phyloP scores from a whole-genome alignment of 345 rosid species.

The Eucalyptus cladocalyx region DNA sequence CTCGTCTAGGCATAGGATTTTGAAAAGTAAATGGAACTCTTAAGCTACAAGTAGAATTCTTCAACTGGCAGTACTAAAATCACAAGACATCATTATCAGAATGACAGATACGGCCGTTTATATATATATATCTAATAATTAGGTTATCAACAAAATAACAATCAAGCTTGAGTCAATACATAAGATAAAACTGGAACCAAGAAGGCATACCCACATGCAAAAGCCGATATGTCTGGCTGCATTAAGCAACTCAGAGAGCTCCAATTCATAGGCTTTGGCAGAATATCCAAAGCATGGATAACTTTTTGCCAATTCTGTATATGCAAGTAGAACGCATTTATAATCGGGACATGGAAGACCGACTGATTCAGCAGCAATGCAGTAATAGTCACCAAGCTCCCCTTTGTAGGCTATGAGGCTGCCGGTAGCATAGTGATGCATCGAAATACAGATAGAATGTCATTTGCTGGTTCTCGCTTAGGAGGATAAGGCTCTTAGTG shows the following conservation, averaged over 20 bases:
- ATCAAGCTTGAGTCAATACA: background rate
- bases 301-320: conserved; percentile 62
- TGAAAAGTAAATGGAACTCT: background rate
- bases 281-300: conserved; percentile 82
- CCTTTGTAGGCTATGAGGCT: conserved; percentile 91
- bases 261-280: conserved; percentile 16
- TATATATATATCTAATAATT: background rate
- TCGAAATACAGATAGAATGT: background rate
- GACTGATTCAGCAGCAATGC: conserved; percentile 88
- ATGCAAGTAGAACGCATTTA: conserved; percentile 23
- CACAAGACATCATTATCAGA: background rate
- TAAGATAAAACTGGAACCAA: background rate
- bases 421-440: conserved; percentile 87
- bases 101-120: background rate
- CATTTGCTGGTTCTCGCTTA: background rate
- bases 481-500: background rate
- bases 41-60: background rate
- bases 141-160: background rate
- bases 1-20: background rate
- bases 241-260: background rate
- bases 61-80: background rate
- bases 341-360: conserved; percentile 89
- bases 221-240: background rate
- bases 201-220: background rate
- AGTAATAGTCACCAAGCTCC: conserved; percentile 90